These are phyloP conservation scores for Escallonia herrerae DNA, from an alignment of 129 eudicot species.

Conservation along the genomic window DNA sequence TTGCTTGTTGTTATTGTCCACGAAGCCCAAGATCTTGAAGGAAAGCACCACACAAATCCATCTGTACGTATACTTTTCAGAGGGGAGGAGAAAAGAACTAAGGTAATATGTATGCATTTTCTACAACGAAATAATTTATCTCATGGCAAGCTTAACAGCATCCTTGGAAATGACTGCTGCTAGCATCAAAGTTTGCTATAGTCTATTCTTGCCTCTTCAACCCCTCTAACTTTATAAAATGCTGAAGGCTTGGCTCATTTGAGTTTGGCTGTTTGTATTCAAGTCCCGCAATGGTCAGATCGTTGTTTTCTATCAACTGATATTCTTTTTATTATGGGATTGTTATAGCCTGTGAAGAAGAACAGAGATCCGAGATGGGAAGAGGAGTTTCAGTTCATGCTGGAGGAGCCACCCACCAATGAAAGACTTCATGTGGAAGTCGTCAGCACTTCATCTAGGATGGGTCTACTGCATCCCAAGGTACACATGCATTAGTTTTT, in stretches of 20 bases:
- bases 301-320: no score
- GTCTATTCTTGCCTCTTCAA: no score
- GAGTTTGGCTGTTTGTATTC: no score
- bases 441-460: constrained; percentile 63
- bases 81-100: constrained; percentile 83
- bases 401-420: constrained; percentile 79
- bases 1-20: constrained; percentile 79
- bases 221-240: no score
- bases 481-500: constrained; percentile 23
- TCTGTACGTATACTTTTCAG: constrained; percentile 65
- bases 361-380: constrained; percentile 90
- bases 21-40: constrained; percentile 90
- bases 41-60: constrained; percentile 93
- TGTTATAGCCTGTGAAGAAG: constrained; percentile 55
- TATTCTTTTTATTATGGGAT: no score
- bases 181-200: no score
- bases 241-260: no score
- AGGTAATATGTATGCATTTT: constrained; percentile 29
- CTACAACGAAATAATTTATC: no score
- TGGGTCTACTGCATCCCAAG: constrained; percentile 82
- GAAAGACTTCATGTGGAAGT: constrained; percentile 82
- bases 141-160: no score
- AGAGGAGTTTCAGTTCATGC: constrained; percentile 72
- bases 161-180: no score
- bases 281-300: no score